Base-by-base conservation (phyloP, 768 basidiomycete species). In the Dioszegia hungarica region DNA sequence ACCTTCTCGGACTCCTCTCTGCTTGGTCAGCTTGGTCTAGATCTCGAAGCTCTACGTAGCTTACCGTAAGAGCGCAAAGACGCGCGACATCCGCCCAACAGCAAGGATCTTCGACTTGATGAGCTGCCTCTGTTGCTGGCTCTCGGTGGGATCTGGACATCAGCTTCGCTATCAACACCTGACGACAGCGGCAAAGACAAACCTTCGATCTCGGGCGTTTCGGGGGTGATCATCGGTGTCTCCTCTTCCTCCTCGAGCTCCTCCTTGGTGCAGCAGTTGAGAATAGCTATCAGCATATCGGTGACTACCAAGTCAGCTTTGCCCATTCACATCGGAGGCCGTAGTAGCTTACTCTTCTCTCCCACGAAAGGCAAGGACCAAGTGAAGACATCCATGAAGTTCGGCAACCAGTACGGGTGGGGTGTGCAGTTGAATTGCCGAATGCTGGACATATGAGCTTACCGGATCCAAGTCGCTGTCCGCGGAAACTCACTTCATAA, bases 301-400 rank as follows among this genome's bases (percentile, higher is more conserved):
- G 91, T 93, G 78, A 99, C 94, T 98, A 17, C 19, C 3, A 51
- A 8, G 49, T 48, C 17, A 64, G 60, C 58, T 45, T 5, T 31
- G 24, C 27, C 3, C 4, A 5, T n/a, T 33, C 19, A 12, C 22
- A 29, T 27, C 9, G 14, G 1, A 10, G n/a, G 2, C 20, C 8
- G 11, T 14, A 9, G 15, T 48, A 31, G 79, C 84, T 53, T 66
- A 90, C 94, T 98, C 79, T 99, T 98, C 77, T 93, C 89, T 61
- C 93, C 95, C 6, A 99, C 95, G 70, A 98, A 98, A 0, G 95
- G 95, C 57, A 99, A 77, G 80, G 87, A 89, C 95, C 95, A 99
- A 0, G 95, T 97, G 74, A 99, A 99, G 22, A 93, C 93, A 67
- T 98, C 94, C 93, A 98, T 97, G 71, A 99, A 99, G 77, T 99